Percentiles rank a stretch among this genome's conserved stretches.
phyloP scores from a whole-genome alignment of 2,329 filamentous ascomycete species.

The Tolypocladium capitatum region DNA sequence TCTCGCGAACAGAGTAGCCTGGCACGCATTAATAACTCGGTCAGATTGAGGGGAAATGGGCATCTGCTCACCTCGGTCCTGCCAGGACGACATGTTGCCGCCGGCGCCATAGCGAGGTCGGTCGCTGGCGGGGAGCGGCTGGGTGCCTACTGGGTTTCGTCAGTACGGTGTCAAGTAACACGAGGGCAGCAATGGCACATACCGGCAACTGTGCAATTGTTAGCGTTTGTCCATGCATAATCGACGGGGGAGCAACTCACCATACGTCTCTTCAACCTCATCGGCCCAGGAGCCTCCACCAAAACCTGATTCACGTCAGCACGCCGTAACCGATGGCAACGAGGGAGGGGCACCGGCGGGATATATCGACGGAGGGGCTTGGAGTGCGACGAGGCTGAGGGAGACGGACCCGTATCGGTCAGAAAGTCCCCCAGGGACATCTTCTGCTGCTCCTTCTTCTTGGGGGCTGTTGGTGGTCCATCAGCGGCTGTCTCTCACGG shows the following conservation, averaged over 20 bases:
- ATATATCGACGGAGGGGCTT: slow-evolving; percentile 13
- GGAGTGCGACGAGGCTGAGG: slow-evolving; percentile 10
- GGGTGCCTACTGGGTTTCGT: slow-evolving; percentile 29
- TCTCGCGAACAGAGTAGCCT: slow-evolving; percentile 55
- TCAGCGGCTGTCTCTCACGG: slow-evolving; percentile 6
- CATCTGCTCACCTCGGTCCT: slow-evolving; percentile 27
- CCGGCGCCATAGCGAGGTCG: slow-evolving; percentile 23
- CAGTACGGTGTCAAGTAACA: slow-evolving; percentile 6
- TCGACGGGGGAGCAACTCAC: slow-evolving; percentile 36
- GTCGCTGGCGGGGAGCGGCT: slow-evolving; percentile 39
- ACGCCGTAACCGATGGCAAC: slow-evolving; percentile 8
- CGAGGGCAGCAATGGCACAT: slow-evolving; percentile 9
- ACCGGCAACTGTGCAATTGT: slow-evolving; percentile 22
- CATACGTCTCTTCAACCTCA: slow-evolving; percentile 84
- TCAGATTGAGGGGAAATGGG: not conserved
- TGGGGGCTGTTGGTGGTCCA: slow-evolving; percentile 51
- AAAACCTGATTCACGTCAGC: slow-evolving; percentile 25
- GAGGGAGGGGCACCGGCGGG: not conserved
- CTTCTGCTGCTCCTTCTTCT: slow-evolving; percentile 89
- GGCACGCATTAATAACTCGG: slow-evolving; percentile 8
- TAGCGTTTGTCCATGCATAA: slow-evolving; percentile 11
- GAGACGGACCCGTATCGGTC: slow-evolving; percentile 66
- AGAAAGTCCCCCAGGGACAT: slow-evolving; percentile 97
- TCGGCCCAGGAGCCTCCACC: slow-evolving; percentile 86
- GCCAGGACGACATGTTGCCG: slow-evolving; percentile 24